phyloP scores from a whole-genome alignment of 148 eudicot genomes.

The Vaccinium darrowii region DNA sequence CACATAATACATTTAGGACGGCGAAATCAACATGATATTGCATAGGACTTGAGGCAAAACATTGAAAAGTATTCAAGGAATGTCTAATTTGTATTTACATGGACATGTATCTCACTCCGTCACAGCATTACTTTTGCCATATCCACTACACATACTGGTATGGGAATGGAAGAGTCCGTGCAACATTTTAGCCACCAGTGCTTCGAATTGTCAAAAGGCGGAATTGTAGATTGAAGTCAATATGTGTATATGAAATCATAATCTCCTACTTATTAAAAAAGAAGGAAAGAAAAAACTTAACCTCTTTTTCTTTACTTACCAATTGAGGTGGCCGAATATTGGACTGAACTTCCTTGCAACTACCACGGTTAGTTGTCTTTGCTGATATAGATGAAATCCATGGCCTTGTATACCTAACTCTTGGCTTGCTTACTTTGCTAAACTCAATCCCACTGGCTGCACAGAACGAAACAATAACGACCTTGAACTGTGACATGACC shows the following conservation, averaged over 20 bases:
- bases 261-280: not conserved
- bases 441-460: slow-evolving; percentile 59
- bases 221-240: not conserved
- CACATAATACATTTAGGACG: not conserved
- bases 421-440: slow-evolving; percentile 75
- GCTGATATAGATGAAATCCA: slow-evolving; percentile 61
- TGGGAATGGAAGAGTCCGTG: not conserved
- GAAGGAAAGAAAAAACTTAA: not conserved
- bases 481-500: not conserved
- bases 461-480: slow-evolving; percentile 8
- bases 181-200: not conserved
- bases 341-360: slow-evolving; percentile 55
- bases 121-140: not conserved
- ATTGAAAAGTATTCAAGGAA: not conserved
- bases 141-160: not conserved
- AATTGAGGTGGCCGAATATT: slow-evolving; percentile 40
- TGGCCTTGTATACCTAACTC: slow-evolving; percentile 62
- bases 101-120: not conserved
- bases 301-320: slow-evolving; percentile 37
- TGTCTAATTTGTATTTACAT: not conserved
- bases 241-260: not conserved
- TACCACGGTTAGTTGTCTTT: slow-evolving; percentile 45
- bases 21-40: not conserved
- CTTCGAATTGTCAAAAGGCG: not conserved
- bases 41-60: not conserved